Evolutionary conservation across 371 early-diverging fungal genomes (phyloP), one percentile per base, ranked within the genome.

Genomic region (Mortierella sp.): DNA sequence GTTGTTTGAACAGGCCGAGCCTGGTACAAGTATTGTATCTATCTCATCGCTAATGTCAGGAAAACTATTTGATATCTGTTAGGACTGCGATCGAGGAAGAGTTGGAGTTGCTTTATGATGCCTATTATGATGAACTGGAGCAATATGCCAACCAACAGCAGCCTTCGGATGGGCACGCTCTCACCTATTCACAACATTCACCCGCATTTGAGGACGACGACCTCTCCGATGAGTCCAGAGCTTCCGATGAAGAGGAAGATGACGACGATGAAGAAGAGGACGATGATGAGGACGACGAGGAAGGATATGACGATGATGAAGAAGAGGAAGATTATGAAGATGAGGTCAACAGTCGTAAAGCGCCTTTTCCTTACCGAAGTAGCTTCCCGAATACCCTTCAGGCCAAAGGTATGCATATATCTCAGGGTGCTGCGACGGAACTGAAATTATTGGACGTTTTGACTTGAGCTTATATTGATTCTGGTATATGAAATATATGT

Each of bases 11-110:
- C 4, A 16, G 12, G 18, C n/a, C n/a, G n/a, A n/a, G n/a, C n/a
- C n/a, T n/a, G n/a, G n/a, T n/a, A n/a, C n/a, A n/a, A n/a, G n/a
- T n/a, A 51, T n/a, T 18, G 2, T 51, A 8, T 51, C 14, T n/a
- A 51, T 51, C 18, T 18, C 55, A 52, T 16, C 12, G 39, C 37
- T 59, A 35, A n/a, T n/a, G 28, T 20, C 11, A 11, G 24, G 11
- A 9, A 6, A 30, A 63, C 62, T 24, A 32, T 55, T 45, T 37
- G 24, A 68, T 37, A 30, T 39, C 32, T 49, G 14, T 65, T 85
- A 95, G 96, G 81, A 91, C 93, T 63, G 96, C 95, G 43, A 96
- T 97, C 73, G 97, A 96, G 79, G 94, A 93, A 68, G 97, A 97
- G 81, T 88, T 97, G 20, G 96, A 96, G 76, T 88, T 93, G 11